A percentile compares a stretch with the other conserved stretches of the same genome.
phyloP scores from a whole-genome alignment of 768 basidiomycete genomes.

The Pleurotus giganteus region DNA sequence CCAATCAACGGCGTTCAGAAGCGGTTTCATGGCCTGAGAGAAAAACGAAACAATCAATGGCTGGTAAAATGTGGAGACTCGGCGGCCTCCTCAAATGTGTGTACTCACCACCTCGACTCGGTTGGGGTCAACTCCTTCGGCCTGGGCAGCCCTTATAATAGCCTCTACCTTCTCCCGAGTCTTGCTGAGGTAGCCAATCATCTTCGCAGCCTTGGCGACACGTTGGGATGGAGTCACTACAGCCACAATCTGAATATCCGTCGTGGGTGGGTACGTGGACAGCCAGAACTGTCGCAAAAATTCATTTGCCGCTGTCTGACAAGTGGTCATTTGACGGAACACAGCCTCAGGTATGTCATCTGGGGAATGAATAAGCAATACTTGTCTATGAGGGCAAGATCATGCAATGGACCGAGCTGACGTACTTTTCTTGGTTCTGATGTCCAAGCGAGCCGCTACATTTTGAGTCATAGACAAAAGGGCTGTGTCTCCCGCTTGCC shows the following conservation, averaged over 20 bases:
- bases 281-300: conserved; percentile 97
- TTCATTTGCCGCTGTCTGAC: conserved; percentile 92
- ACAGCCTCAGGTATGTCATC: conserved; percentile 79
- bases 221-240: conserved; percentile 65
- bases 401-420: conserved; percentile 4
- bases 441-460: conserved; percentile 69
- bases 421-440: conserved; percentile 64
- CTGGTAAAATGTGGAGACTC: neutral
- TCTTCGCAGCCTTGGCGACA: conserved; percentile 77
- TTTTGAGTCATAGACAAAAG: conserved; percentile 76
- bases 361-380: conserved; percentile 24
- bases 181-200: conserved; percentile 78
- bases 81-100: neutral
- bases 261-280: conserved; percentile 72
- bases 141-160: conserved; percentile 61
- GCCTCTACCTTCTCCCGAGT: conserved; percentile 82
- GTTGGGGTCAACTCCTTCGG: conserved; percentile 58
- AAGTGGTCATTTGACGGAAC: conserved; percentile 81
- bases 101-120: conserved; percentile 62
- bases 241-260: conserved; percentile 48
- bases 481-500: conserved; percentile 65
- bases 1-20: conserved; percentile 69
- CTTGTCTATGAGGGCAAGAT: neutral
- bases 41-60: neutral
- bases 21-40: conserved; percentile 71